Evolutionary conservation across 2,329 filamentous ascomycete species (phyloP), one percentile per base, ranked within the genome.

Genomic region (Pezicula carpinea): DNA sequence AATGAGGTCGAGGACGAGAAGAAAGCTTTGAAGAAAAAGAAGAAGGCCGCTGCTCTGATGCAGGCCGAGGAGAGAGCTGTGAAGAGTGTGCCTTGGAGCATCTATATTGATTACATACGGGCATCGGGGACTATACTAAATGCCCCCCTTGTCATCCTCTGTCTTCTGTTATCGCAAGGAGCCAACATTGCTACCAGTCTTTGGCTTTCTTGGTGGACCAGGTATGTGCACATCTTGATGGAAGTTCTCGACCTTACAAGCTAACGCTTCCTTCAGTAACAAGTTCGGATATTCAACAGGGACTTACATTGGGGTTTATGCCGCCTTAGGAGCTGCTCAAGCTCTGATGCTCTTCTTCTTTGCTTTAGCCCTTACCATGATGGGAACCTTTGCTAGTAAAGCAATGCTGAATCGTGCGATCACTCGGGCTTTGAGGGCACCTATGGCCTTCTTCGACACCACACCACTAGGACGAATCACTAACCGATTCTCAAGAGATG

Each of bases 401-500:
- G 73, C 72, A n/a, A 80, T 87, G 74, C 69, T 86, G 43, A 74
- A 82, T 36, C 69, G 70, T 18, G 82, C 83, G 7, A 79, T 86
- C 62, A 72, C 67, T 10, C 70, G 79, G 21, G 79, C 83, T 1
- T 65, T 85, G 7, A 72, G 81, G 39, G 82, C 82, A 3, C 82
- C 82, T 1, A 84, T 85, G 75, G 75, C 78, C 1, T 87, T 86
- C 66, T 86, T 87, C 65, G 83, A 87, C 53, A 86, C 83, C 0
- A 87, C 83, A 2, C 83, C 83, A 0, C 71, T 85, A 3, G 83
- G 83, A 13, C 76, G 82, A 5, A 83, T 64, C 85, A 82, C 65
- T 76, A 96, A 96, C 64, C 87, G 91, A n/a, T 96, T 96, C 69
- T 93, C 89, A 18, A 87, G 91, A 55, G 91, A 96, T 60, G 86